These are phyloP conservation scores for Limnanthes douglasii DNA, from an alignment of 345 rosid species.

Conservation along the genomic window DNA sequence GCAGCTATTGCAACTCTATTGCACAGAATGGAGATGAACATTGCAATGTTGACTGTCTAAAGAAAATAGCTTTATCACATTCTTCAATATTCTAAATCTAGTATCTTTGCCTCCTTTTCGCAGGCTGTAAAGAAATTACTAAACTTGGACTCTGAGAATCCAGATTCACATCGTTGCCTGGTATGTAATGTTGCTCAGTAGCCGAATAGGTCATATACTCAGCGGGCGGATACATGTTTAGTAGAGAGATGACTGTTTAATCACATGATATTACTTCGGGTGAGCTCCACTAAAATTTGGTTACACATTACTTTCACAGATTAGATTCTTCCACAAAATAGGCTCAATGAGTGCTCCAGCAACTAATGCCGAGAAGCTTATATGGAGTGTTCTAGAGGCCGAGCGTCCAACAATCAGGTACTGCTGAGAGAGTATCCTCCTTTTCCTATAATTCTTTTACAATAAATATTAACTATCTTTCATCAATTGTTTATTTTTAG, in stretches of 20 bases:
- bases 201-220: too few species aligned
- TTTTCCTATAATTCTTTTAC: background rate
- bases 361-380: constrained; percentile 60
- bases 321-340: constrained; percentile 69
- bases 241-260: too few species aligned
- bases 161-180: constrained; percentile 86
- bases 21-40: too few species aligned
- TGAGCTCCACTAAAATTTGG: too few species aligned
- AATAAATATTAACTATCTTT: background rate
- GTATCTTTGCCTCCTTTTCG: constrained; percentile 4
- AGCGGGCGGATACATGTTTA: too few species aligned
- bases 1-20: too few species aligned
- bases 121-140: constrained; percentile 88
- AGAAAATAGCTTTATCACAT: too few species aligned
- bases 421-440: constrained; percentile 1
- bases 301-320: too few species aligned
- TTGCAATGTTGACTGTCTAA: too few species aligned
- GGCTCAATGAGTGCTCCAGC: constrained; percentile 46
- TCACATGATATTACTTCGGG: too few species aligned
- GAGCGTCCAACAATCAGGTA: constrained; percentile 87
- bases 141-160: constrained; percentile 71
- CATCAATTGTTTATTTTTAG: constrained; percentile 19
- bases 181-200: constrained; percentile 20
- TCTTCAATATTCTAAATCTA: background rate
- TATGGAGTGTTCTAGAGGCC: constrained; percentile 81